Base-by-base conservation (phyloP, 345 rosid genomes). In the Citropsis articulata region DNA sequence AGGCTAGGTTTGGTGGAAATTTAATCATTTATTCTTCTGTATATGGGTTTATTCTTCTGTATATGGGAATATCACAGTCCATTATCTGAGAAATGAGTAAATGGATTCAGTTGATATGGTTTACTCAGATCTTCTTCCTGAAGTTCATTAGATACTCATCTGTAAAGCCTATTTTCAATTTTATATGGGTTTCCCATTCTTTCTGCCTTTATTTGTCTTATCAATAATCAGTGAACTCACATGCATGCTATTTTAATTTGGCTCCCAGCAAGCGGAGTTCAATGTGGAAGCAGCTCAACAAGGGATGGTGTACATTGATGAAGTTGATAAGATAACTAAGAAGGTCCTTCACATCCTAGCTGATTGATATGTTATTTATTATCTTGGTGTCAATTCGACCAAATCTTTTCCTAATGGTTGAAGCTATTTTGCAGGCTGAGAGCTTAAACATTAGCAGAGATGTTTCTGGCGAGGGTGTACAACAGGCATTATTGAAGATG, bases 401-500 rank as follows among this genome's bases (percentile, higher is more conserved):
- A 45, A 2, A 14, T 40, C n/a, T 64, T 72, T 70, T 73, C 80
- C 25, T 59, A 57, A 38, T 53, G 16, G 22, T 69, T 35, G 21
- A 64, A 33, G 61, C 72, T 21, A 19, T 79, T 82, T 64, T 87
- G 82, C 92, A 95, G 98, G 97, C 93, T 75, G 99, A 95, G 87
- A 91, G 97, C 87, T 82, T 93, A 78, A 92, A 95, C 87, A 85
- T 95, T 80, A 93, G 94, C 86, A 86, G 98, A 79, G 99, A 95
- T 89, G 99, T 95, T 65, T 95, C 99, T 70, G 99, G 99, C 5
- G 99, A 95, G 85, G 99, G 99, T 78, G 99, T 95, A 61, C 99
- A 95, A 79, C 99, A 95, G 78, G 99, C 96, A 73, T 88, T 95
- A 66, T 83, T 95, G 85, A 95, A 95, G 79, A 92, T 95, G 93